phyloP scores from a whole-genome alignment of 495 filamentous ascomycete genomes.

The Barbatosphaeria neglecta region DNA sequence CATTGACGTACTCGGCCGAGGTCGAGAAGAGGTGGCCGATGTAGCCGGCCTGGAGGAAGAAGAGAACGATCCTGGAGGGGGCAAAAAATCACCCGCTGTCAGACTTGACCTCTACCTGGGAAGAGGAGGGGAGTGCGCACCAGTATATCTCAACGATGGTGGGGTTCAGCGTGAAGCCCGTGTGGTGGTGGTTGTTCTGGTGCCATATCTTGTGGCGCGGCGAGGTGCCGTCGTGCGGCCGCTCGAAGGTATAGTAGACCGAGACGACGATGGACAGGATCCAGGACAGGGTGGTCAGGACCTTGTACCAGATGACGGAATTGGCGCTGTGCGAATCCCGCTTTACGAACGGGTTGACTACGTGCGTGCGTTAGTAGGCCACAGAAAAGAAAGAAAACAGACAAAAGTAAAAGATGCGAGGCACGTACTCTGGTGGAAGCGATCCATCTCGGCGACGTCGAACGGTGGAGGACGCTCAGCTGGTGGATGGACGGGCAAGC shows the following conservation, averaged over 20 bases:
- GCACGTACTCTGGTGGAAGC: conserved; percentile 26
- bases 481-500: neutral
- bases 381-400: neutral
- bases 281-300: conserved; percentile 62
- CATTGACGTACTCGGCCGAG: conserved; percentile 43
- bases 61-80: conserved; percentile 60
- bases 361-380: neutral
- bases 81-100: conserved; percentile 1
- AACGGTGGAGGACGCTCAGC: neutral
- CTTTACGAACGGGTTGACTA: conserved; percentile 57
- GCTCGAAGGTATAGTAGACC: conserved; percentile 56
- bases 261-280: conserved; percentile 53
- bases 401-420: neutral
- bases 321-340: conserved; percentile 45
- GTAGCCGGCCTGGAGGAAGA: conserved; percentile 64
- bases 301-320: conserved; percentile 44
- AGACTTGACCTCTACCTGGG: neutral
- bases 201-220: conserved; percentile 51
- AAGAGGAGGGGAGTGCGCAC: conserved; percentile 25
- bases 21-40: conserved; percentile 62
- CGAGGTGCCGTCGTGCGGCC: conserved; percentile 47
- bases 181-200: conserved; percentile 50
- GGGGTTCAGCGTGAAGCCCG: conserved; percentile 64
- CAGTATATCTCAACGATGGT: conserved; percentile 68
- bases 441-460: conserved; percentile 21